These are phyloP conservation scores for Chytriomyces sp. DNA, from an alignment of 192 early-diverging fungal species.

Conservation along the genomic window DNA sequence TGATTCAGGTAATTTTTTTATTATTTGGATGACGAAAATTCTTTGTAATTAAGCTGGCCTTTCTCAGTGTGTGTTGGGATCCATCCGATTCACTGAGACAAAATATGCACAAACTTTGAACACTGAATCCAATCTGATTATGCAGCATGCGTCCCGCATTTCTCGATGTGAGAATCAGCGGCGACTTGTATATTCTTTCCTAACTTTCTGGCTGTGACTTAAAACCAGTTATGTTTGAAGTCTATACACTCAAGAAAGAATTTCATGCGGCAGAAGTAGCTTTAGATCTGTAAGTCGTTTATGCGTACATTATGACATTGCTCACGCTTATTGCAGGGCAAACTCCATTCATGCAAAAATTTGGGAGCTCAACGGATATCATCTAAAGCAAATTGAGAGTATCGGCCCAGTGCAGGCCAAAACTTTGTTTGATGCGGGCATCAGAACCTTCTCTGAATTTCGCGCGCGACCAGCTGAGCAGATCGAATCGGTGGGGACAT, in stretches of 20 bases:
- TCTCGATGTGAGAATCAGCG: conserved; percentile 35
- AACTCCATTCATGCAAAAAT: conserved; percentile 47
- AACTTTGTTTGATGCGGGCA: conserved; percentile 47
- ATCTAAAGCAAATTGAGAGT: conserved; percentile 61
- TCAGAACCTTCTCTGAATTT: conserved; percentile 49
- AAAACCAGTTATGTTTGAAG: conserved; percentile 38
- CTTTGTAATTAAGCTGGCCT: no score
- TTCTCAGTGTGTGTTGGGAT: conserved; percentile 40
- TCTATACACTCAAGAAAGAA: conserved; percentile 32
- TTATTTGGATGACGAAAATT: background rate
- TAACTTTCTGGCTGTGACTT: background rate
- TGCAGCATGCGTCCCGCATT: conserved; percentile 36
- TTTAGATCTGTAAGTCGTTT: conserved; percentile 43
- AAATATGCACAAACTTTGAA: conserved; percentile 15
- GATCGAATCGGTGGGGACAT: conserved; percentile 50
- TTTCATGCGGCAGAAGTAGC: conserved; percentile 27
- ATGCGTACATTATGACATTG: background rate
- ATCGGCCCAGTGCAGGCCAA: conserved; percentile 57
- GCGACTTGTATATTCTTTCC: background rate
- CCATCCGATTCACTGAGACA: conserved; percentile 35
- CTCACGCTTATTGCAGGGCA: conserved; percentile 27
- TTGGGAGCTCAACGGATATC: conserved; percentile 47
- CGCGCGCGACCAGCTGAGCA: conserved; percentile 38
- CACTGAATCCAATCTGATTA: conserved; percentile 29
- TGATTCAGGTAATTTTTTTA: conserved; percentile 51